phyloP scores from a whole-genome alignment of 139 green algal genomes.

The Nannochloris sp. region DNA sequence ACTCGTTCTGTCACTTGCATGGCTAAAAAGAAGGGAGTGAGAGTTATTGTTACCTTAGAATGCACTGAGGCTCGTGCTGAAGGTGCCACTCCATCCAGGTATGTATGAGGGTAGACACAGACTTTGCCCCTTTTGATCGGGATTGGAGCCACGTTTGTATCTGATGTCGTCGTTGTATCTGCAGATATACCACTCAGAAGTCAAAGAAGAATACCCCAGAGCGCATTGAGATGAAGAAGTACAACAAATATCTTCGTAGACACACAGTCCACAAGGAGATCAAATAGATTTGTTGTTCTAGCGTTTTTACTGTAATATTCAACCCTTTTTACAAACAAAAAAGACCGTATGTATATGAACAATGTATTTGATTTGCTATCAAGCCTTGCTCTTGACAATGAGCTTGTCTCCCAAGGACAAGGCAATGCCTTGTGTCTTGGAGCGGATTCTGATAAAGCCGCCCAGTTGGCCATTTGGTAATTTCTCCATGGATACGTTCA shows the following conservation, averaged over 20 bases:
- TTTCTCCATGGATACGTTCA: constrained; percentile 96
- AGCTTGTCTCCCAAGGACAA: constrained; percentile 96
- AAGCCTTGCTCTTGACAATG: constrained; percentile 90
- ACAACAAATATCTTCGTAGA: constrained; percentile 74
- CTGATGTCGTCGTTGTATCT: no score
- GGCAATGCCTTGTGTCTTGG: constrained; percentile 78
- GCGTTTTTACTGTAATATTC: not conserved
- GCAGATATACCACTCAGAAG: constrained; percentile 83
- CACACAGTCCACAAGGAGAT: constrained; percentile 79
- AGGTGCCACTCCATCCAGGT: constrained; percentile 41
- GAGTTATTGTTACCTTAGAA: constrained; percentile 86
- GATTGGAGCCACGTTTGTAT: no score
- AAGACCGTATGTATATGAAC: not conserved
- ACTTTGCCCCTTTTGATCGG: no score
- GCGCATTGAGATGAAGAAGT: constrained; percentile 81
- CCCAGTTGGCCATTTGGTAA: constrained; percentile 68
- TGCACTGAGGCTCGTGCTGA: constrained; percentile 78
- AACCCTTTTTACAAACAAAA: not conserved
- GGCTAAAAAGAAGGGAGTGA: constrained; percentile 41
- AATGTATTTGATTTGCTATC: not conserved
- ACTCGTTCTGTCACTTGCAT: constrained; percentile 10
- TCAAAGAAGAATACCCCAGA: constrained; percentile 29
- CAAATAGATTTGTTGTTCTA: constrained; percentile 39
- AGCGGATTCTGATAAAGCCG: constrained; percentile 91
- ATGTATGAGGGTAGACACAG: not conserved